Conservation (phyloP, 148 eudicot genomes). For the Silene conica region DNA sequence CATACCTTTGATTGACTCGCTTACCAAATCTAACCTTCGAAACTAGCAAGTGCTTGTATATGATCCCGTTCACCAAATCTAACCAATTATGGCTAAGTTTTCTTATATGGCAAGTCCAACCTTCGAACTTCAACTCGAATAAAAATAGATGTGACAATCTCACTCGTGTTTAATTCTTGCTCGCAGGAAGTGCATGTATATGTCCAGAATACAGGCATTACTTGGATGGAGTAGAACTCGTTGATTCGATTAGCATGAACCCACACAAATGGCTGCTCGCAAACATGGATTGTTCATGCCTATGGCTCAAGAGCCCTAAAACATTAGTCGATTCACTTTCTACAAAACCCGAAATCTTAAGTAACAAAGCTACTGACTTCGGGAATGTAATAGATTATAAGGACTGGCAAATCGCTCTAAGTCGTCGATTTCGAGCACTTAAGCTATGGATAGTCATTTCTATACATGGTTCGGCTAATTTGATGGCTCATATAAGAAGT, state of each 20-base stretch:
- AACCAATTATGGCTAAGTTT: too few species aligned
- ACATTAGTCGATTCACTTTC: not conserved
- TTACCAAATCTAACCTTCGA: too few species aligned
- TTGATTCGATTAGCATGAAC: conserved; percentile 35
- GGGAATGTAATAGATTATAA: conserved; percentile 40
- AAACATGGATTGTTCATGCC: conserved; percentile 9
- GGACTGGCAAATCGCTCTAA: conserved; percentile 38
- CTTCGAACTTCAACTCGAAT: too few species aligned
- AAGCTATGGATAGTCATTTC: conserved; percentile 22
- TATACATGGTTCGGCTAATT: not conserved
- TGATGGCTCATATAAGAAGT: conserved; percentile 3
- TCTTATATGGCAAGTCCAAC: too few species aligned
- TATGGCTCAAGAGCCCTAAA: conserved; percentile 4
- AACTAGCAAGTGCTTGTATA: too few species aligned
- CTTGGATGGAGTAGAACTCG: conserved; percentile 33
- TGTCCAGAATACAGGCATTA: conserved; percentile 35
- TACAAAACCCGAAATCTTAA: conserved; percentile 8
- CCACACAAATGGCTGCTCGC: conserved; percentile 47
- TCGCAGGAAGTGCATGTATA: conserved; percentile 41
- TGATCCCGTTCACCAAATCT: too few species aligned
- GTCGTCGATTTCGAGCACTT: conserved; percentile 31
- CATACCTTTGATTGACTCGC: too few species aligned
- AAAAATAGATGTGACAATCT: too few species aligned
- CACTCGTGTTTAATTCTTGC: conserved; percentile 30
- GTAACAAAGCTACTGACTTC: conserved; percentile 27